Evolutionary conservation across 768 basidiomycete species (phyloP).

Genomic region (Aureoboletus auriporus): DNA sequence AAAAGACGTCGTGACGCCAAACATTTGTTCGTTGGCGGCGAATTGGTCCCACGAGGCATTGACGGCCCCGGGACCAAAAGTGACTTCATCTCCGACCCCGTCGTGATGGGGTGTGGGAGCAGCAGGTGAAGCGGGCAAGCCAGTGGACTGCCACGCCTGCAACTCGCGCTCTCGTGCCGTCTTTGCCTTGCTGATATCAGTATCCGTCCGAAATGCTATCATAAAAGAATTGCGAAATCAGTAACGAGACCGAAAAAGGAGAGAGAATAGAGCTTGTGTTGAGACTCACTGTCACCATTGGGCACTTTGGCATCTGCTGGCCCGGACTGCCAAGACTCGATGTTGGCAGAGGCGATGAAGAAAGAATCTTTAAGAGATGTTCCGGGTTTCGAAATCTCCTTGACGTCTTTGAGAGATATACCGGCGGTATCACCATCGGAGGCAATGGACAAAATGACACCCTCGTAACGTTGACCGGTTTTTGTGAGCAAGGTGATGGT

Average conservation of each 20-base stretch:
- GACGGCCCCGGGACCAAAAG: constrained; percentile 57
- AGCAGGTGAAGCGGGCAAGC: constrained; percentile 30
- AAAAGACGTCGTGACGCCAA: constrained; percentile 88
- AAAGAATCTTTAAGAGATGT: constrained; percentile 65
- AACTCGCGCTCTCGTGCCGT: constrained; percentile 67
- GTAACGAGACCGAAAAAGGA: background rate
- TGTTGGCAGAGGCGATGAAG: constrained; percentile 69
- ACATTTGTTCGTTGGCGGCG: constrained; percentile 85
- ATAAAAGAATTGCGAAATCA: constrained; percentile 14
- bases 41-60: constrained; percentile 84
- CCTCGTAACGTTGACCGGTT: constrained; percentile 69
- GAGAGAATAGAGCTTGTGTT: background rate
- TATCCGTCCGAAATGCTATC: constrained; percentile 77
- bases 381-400: constrained; percentile 64
- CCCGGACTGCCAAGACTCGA: constrained; percentile 69
- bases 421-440: constrained; percentile 67
- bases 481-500: constrained; percentile 75
- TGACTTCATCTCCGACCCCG: constrained; percentile 56
- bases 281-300: constrained; percentile 66
- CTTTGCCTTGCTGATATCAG: constrained; percentile 65
- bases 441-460: constrained; percentile 57
- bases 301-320: constrained; percentile 66
- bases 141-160: constrained; percentile 65
- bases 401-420: constrained; percentile 73
- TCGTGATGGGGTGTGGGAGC: constrained; percentile 24